Conservation (phyloP, 495 filamentous ascomycete species). For the Tuber indicum region DNA sequence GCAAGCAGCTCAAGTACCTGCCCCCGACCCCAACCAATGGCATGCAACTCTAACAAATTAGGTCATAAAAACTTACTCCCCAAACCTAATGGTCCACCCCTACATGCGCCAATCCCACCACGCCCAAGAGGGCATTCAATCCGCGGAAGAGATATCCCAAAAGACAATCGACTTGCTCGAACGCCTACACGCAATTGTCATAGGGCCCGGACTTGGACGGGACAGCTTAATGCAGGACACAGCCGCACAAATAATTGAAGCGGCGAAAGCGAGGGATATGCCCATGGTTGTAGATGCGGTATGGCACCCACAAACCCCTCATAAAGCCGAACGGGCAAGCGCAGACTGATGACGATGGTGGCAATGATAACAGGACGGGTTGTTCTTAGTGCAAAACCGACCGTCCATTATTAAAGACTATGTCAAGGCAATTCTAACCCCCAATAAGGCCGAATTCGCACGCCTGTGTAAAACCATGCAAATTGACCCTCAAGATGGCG, state of each 20-base stretch:
- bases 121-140: constrained; percentile 45
- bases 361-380: constrained; percentile 54
- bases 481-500: constrained; percentile 45
- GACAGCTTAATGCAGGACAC: constrained; percentile 87
- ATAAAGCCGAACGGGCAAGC: neutral
- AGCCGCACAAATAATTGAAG: constrained; percentile 68
- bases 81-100: constrained; percentile 97
- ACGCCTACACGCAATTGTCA: constrained; percentile 84
- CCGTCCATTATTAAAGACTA: constrained; percentile 77
- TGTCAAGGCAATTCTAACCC: constrained; percentile 79
- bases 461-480: constrained; percentile 62
- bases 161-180: constrained; percentile 72
- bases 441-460: constrained; percentile 89
- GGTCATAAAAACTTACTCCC: constrained; percentile 96
- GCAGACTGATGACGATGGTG: neutral
- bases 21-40: constrained; percentile 29
- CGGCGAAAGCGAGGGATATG: constrained; percentile 64
- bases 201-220: constrained; percentile 85
- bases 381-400: constrained; percentile 65
- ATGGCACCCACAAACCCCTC: neutral
- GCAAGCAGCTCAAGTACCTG: constrained; percentile 56
- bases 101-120: constrained; percentile 70
- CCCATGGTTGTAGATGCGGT: constrained; percentile 81
- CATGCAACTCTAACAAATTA: constrained; percentile 24
- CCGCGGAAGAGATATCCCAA: constrained; percentile 54